Percentiles rank a stretch among this genome's conserved stretches.
Evolutionary conservation across 305 asterid species (phyloP).

Genomic region (Petunia hybrid): DNA sequence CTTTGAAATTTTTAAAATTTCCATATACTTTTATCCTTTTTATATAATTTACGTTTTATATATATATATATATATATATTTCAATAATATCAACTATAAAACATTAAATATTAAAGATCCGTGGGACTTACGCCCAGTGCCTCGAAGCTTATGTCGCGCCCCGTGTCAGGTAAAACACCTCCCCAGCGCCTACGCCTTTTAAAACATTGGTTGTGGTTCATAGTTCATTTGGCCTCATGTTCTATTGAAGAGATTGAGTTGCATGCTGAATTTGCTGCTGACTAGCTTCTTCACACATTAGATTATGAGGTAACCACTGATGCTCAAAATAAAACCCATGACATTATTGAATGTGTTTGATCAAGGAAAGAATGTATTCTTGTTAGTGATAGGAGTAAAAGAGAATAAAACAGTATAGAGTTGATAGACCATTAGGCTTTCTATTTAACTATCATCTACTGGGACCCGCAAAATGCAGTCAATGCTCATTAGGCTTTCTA

Average conservation of each 20-base stretch:
- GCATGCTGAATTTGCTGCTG: slow-evolving; percentile 19
- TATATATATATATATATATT: too few species aligned
- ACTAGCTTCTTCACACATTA: neutral
- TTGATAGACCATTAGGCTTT: slow-evolving; percentile 24
- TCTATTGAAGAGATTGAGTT: neutral
- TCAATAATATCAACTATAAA: too few species aligned
- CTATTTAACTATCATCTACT: neutral
- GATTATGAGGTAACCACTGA: neutral
- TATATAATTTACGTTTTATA: too few species aligned
- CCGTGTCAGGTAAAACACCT: too few species aligned
- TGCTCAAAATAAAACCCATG: slow-evolving; percentile 6
- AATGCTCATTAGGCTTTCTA: neutral
- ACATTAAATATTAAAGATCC: too few species aligned
- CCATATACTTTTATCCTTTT: too few species aligned
- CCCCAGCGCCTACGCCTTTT: too few species aligned
- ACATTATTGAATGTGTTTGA: slow-evolving; percentile 20
- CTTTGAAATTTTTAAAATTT: too few species aligned
- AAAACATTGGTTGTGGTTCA: neutral
- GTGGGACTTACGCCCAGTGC: too few species aligned
- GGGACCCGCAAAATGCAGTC: too few species aligned
- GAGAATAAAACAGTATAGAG: slow-evolving; percentile 5
- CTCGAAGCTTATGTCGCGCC: too few species aligned
- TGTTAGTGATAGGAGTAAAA: slow-evolving; percentile 1
- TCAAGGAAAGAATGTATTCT: slow-evolving; percentile 2
- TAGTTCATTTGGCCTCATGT: neutral